phyloP scores from a whole-genome alignment of 805 yeast genomes.

The Danielozyma ontarioensis region DNA sequence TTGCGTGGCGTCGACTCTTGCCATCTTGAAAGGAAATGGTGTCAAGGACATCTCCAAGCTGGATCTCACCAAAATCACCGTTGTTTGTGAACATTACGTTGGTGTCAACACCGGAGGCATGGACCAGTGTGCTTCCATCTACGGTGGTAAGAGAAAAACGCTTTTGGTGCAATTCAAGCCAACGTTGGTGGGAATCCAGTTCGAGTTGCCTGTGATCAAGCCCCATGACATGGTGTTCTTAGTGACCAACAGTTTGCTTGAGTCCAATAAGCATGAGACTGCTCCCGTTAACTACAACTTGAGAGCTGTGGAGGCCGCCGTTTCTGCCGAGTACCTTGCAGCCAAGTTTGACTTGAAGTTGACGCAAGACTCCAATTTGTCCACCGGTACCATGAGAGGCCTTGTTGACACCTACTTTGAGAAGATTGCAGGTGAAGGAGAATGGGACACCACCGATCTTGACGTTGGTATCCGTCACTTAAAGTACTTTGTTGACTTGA shows the following conservation, averaged over 20 bases:
- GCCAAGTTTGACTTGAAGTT: constrained; percentile 38
- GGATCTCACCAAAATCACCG: constrained; percentile 55
- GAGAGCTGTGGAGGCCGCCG: constrained; percentile 66
- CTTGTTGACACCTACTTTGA: constrained; percentile 48
- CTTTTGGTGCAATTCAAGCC: constrained; percentile 60
- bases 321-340: constrained; percentile 61
- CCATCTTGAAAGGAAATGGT: constrained; percentile 51
- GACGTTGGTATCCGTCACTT: constrained; percentile 38
- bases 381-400: constrained; percentile 60
- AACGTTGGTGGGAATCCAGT: constrained; percentile 46
- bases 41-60: constrained; percentile 38
- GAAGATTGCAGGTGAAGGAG: constrained; percentile 18
- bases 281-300: constrained; percentile 67
- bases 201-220: constrained; percentile 45
- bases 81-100: constrained; percentile 62
- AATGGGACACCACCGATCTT: constrained; percentile 45
- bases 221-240: constrained; percentile 46
- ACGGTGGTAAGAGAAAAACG: constrained; percentile 55
- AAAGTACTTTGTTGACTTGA: constrained; percentile 33
- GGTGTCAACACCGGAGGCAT: constrained; percentile 79
- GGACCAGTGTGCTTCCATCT: constrained; percentile 72
- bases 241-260: constrained; percentile 58
- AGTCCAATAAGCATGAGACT: constrained; percentile 62
- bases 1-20: constrained; percentile 58
- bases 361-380: constrained; percentile 45